Evolutionary conservation across 192 early-diverging fungal genomes (phyloP).

Genomic region (Coemansia sp.): DNA sequence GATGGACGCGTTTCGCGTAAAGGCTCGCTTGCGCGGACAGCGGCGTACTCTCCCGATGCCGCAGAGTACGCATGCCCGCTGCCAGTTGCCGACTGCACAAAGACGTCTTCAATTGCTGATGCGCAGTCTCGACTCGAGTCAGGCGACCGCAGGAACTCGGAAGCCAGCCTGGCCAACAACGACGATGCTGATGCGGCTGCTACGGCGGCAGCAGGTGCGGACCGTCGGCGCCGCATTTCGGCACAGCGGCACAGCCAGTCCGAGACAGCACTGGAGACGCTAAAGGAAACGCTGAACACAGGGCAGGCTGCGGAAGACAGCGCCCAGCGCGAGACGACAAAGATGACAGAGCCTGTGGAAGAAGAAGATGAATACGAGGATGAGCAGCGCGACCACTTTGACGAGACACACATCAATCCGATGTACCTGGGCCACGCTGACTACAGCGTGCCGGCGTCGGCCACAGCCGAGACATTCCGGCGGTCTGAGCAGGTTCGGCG

Average conservation of each 20-base stretch:
- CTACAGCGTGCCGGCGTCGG: slow-evolving; percentile 42
- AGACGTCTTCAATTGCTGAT: background rate
- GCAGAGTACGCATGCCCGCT: background rate
- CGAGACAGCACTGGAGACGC: slow-evolving; percentile 46
- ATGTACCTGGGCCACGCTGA: slow-evolving; percentile 12
- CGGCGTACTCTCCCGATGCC: background rate
- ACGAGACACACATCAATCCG: slow-evolving; percentile 1
- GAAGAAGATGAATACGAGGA: slow-evolving; percentile 1
- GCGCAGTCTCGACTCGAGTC: slow-evolving; percentile 20
- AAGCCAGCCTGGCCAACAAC: background rate
- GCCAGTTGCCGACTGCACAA: background rate
- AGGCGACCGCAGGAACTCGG: background rate
- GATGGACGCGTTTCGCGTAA: slow-evolving; percentile 40
- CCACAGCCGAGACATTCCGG: slow-evolving; percentile 28
- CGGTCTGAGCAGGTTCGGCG: slow-evolving; percentile 18
- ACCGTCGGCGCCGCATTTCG: slow-evolving; percentile 10
- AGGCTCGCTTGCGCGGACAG: slow-evolving; percentile 26
- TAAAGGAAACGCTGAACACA: slow-evolving; percentile 25
- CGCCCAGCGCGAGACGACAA: background rate
- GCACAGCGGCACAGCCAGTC: slow-evolving; percentile 51
- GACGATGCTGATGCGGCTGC: background rate
- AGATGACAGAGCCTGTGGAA: background rate
- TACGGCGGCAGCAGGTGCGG: background rate
- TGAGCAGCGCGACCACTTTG: slow-evolving; percentile 9
- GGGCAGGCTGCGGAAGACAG: background rate